Evolutionary conservation across 2,329 filamentous ascomycete species (phyloP).

Genomic region (Phyllosticta citriasiana): DNA sequence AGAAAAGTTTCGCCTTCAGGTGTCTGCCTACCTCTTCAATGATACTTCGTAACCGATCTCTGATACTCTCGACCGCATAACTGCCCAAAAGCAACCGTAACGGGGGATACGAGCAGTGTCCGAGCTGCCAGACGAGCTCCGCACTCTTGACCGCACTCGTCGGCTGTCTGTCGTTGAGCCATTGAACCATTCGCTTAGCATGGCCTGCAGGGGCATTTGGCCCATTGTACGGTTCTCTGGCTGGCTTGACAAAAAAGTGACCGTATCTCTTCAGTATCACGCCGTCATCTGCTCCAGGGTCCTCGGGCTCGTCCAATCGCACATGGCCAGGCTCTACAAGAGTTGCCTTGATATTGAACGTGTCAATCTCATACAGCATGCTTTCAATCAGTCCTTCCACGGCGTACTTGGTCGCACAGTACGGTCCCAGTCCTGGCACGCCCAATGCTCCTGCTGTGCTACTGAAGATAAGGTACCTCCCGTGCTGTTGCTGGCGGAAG

Average conservation of each 20-base stretch:
- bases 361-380: constrained; percentile 90
- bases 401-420: constrained; percentile 95
- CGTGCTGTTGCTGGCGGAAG: constrained; percentile 62
- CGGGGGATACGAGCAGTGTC: constrained; percentile 89
- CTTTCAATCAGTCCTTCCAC: constrained; percentile 93
- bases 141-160: constrained; percentile 88
- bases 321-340: constrained; percentile 87
- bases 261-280: constrained; percentile 64
- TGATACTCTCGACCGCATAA: constrained; percentile 91
- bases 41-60: constrained; percentile 78
- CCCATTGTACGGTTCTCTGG: constrained; percentile 66
- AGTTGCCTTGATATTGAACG: constrained; percentile 86
- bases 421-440: constrained; percentile 83
- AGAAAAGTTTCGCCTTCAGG: not conserved
- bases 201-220: constrained; percentile 77
- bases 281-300: constrained; percentile 22
- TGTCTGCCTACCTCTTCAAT: constrained; percentile 67
- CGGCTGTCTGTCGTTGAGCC: constrained; percentile 86
- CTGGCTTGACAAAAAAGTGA: constrained; percentile 82
- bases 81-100: constrained; percentile 77
- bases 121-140: constrained; percentile 86
- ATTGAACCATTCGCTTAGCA: constrained; percentile 83
- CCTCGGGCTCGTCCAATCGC: constrained; percentile 68
- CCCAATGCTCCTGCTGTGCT: constrained; percentile 87
- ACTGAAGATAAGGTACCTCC: constrained; percentile 89